These are phyloP conservation scores for maize (Zea mays) DNA, from an alignment of 176 grass and related monocot genomes.

Conservation along the genomic window Zm-B73-REFERENCE-NAM-5.0 NC_050105.1:4126501-4127000, in stretches of 20 bases:
- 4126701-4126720: slow-evolving; percentile 34
- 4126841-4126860: too few species aligned
- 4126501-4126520: background rate
- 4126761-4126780: background rate
- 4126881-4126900: too few species aligned
- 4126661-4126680: slow-evolving; percentile 61
- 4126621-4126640: slow-evolving; percentile 68
- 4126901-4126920: too few species aligned
- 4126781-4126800: slow-evolving; percentile 34
- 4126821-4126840: background rate
- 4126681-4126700: slow-evolving; percentile 34
- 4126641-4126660: slow-evolving; percentile 45
- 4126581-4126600: slow-evolving; percentile 73
- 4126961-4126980: too few species aligned
- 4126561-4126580: slow-evolving; percentile 57
- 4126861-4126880: too few species aligned
- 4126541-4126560: slow-evolving; percentile 49
- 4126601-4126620: slow-evolving; percentile 48
- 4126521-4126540: background rate
- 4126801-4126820: background rate
- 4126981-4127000: too few species aligned
- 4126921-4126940: too few species aligned
- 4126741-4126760: background rate
- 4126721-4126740: slow-evolving; percentile 15
- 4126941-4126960: too few species aligned